Conservation (phyloP, 164 flowering plant genomes). For the Akebia trifoliata region DNA sequence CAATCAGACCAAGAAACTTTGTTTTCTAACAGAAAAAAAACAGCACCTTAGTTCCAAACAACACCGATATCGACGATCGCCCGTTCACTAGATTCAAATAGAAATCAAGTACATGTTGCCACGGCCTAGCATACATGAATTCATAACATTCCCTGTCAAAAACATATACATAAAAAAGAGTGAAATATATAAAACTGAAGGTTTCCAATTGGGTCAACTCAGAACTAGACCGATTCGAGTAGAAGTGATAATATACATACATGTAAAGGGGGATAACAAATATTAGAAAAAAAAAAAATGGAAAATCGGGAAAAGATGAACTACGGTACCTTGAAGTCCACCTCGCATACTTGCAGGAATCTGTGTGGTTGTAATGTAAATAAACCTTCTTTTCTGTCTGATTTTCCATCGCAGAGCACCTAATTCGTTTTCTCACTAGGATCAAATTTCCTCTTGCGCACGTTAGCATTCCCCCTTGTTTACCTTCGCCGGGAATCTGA, state of each 20-base stretch:
- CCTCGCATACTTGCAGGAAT: constrained; percentile 43
- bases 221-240: background rate
- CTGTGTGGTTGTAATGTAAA: constrained; percentile 60
- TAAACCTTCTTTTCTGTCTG: constrained; percentile 22
- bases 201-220: background rate
- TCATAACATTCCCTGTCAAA: constrained; percentile 56
- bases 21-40: background rate
- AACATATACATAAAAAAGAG: background rate
- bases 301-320: background rate
- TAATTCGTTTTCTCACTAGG: constrained; percentile 4
- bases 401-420: constrained; percentile 22
- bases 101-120: constrained; percentile 64
- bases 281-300: too few relatives aligned
- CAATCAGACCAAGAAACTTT: background rate
- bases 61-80: constrained; percentile 24
- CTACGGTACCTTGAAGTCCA: constrained; percentile 56
- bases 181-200: background rate
- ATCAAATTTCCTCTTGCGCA: constrained; percentile 4
- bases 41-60: too few relatives aligned
- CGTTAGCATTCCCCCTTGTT: constrained; percentile 6
- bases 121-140: constrained; percentile 73
- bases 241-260: too few relatives aligned
- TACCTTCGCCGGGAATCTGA: background rate
- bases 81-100: constrained; percentile 54
- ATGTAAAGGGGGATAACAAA: background rate